Conservation (phyloP, 352 stramenopile genomes). For the Globisporangium uncinulatum region DNA sequence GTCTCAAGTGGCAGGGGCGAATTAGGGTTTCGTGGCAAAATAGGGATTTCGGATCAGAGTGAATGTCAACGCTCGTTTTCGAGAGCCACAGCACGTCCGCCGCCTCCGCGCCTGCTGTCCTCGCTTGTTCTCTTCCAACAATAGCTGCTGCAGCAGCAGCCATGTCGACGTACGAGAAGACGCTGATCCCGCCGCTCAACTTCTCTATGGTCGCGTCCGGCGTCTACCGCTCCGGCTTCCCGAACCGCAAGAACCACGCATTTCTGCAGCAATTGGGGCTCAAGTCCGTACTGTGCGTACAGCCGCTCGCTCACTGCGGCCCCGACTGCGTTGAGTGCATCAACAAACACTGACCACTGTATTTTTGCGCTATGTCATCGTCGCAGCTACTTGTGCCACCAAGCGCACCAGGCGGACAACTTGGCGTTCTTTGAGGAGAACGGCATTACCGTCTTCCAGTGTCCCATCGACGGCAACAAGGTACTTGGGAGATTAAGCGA, state of each 20-base stretch:
- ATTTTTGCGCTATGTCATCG: too few species aligned
- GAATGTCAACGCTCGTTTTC: too few species aligned
- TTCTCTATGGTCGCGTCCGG: constrained; percentile 87
- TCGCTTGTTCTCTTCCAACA: too few species aligned
- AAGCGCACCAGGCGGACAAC: constrained; percentile 81
- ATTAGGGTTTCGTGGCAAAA: too few species aligned
- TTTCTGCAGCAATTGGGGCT: constrained; percentile 84
- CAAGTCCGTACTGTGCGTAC: constrained; percentile 80
- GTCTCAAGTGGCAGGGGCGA: too few species aligned
- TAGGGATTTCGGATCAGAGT: too few species aligned
- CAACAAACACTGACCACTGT: too few species aligned
- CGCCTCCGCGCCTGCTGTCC: too few species aligned
- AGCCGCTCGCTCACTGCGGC: not conserved
- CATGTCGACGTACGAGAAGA: constrained; percentile 87
- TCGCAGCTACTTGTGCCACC: constrained; percentile 72
- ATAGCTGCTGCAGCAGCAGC: not conserved
- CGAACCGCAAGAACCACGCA: constrained; percentile 84
- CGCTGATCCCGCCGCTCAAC: constrained; percentile 85
- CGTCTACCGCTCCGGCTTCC: constrained; percentile 85
- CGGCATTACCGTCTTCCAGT: constrained; percentile 78
- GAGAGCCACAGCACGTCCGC: too few species aligned
- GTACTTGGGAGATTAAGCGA: constrained; percentile 10
- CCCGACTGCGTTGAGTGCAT: too few species aligned
- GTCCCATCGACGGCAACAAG: constrained; percentile 88
- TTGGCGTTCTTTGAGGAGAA: constrained; percentile 78